Base-by-base conservation (phyloP, 2,329 filamentous ascomycete genomes). In the Leptosphaerulina australis region DNA sequence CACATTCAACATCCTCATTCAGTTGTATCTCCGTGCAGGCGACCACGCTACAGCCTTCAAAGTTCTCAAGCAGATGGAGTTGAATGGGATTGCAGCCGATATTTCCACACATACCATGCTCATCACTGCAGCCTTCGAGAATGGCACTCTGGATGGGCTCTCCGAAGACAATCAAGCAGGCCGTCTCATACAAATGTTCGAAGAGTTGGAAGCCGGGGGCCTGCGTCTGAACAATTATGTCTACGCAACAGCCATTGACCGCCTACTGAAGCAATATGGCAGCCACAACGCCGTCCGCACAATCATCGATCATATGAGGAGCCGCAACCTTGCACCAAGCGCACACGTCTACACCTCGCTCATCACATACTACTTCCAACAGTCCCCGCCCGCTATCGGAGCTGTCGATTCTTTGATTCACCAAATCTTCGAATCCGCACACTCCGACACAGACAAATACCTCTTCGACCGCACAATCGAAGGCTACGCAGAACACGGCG, bases 281-380 rank as follows among this genome's bases (percentile, higher is more conserved):
- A 81, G 81, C 57, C 53, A 75, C 36, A 24, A 58, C 2, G 82
- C 84, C 46, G 80, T 88, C 11, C 79, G 81, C 34, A 78, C 79
- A 1, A 78, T 93, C 6, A 77, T 91, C 33, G 71, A 76, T 1
- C 82, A 87, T 68, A 88, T 94, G 80, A 73, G 75, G 40, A 59
- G 64, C 5, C 73, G 77, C 18, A 79, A 80, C 15, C 63, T 87
- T 33, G 67, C 78, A 37, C 78, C 84, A 2, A 82, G 82, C 3
- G 72, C 83, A 1, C 81, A 90, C 60, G 88, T 91, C 63, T 88
- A 88, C 75, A 92, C 88, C 18, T 88, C 87, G 63, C 80, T 94
- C 15, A 76, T 88, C 35, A 82, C 86, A 35, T 79, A 88, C 66
- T 87, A 86, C 66, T 87, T 92, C 66, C 63, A 76, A 7, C 79